phyloP scores from a whole-genome alignment of 345 rosid genomes.

The Linum trigynum region DNA sequence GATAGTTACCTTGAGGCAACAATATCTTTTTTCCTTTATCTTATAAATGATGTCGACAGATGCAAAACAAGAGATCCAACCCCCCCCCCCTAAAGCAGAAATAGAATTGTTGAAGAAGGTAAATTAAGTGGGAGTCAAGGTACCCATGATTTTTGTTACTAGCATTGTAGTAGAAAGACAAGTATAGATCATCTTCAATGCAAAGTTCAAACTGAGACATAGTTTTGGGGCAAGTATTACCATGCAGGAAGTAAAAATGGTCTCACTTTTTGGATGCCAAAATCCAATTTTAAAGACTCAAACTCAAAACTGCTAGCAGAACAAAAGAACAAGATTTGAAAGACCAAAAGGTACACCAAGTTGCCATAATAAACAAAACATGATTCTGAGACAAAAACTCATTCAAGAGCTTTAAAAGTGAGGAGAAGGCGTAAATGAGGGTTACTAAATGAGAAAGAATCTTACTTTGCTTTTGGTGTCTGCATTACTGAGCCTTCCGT shows the following conservation, averaged over 20 bases:
- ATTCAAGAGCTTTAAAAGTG: background rate
- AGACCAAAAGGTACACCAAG: background rate
- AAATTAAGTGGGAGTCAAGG: background rate
- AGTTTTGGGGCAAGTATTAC: too few species aligned
- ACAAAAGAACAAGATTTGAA: background rate
- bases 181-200: background rate
- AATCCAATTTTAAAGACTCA: background rate
- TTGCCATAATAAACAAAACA: background rate
- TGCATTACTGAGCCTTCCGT: slow-evolving; percentile 45
- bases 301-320: background rate
- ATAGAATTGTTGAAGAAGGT: background rate
- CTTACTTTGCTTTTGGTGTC: slow-evolving; percentile 78
- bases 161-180: background rate
- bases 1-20: slow-evolving; percentile 3
- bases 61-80: background rate
- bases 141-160: background rate
- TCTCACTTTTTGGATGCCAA: background rate
- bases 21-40: background rate
- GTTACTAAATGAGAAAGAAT: slow-evolving; percentile 10
- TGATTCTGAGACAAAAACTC: background rate
- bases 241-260: background rate
- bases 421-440: background rate
- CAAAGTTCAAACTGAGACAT: too few species aligned
- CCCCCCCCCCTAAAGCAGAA: slow-evolving; percentile 1
- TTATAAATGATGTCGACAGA: background rate